Percentiles rank a stretch among this genome's conserved stretches.
Evolutionary conservation across 139 green algal species (phyloP).

Genomic region (Picochlorum sp.): DNA sequence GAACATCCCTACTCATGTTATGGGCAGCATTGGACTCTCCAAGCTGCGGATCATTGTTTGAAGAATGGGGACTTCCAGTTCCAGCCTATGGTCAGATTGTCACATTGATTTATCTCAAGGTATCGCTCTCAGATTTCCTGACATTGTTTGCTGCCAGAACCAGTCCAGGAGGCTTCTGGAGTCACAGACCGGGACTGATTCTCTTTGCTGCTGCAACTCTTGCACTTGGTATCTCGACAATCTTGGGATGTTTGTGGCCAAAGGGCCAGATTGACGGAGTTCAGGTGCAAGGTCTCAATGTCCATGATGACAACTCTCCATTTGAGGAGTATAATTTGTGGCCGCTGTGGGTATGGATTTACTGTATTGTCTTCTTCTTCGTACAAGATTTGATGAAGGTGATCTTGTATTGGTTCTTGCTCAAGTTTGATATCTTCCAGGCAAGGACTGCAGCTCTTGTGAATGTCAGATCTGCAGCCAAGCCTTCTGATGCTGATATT

Average conservation of each 20-base stretch:
- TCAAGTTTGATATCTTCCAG: slow-evolving; percentile 59
- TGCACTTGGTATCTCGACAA: slow-evolving; percentile 56
- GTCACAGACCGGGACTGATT: slow-evolving; percentile 22
- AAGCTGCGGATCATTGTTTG: slow-evolving; percentile 28
- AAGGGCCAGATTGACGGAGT: slow-evolving; percentile 36
- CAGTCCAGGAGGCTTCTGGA: slow-evolving; percentile 63
- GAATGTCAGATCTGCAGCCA: slow-evolving; percentile 41
- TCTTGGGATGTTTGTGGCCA: slow-evolving; percentile 62
- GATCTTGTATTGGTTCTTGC: slow-evolving; percentile 39
- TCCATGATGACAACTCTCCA: slow-evolving; percentile 27
- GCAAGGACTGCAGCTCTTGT: slow-evolving; percentile 42
- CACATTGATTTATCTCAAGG: slow-evolving; percentile 78
- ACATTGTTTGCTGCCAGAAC: slow-evolving; percentile 76
- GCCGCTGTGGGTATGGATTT: slow-evolving; percentile 72
- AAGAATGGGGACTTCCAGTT: slow-evolving; percentile 35
- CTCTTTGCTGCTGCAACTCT: slow-evolving; percentile 33
- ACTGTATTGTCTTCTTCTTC: slow-evolving; percentile 70
- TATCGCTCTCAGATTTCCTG: slow-evolving; percentile 76
- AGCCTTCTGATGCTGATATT: slow-evolving; percentile 18
- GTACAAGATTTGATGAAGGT: slow-evolving; percentile 69
- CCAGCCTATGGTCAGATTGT: slow-evolving; percentile 58
- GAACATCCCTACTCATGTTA: slow-evolving; percentile 70
- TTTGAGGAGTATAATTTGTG: slow-evolving; percentile 28
- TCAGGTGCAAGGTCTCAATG: slow-evolving; percentile 27
- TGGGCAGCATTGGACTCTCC: slow-evolving; percentile 50